Base-by-base conservation (phyloP, 148 eudicot genomes). In the Vaccinium vitisidaea region DNA sequence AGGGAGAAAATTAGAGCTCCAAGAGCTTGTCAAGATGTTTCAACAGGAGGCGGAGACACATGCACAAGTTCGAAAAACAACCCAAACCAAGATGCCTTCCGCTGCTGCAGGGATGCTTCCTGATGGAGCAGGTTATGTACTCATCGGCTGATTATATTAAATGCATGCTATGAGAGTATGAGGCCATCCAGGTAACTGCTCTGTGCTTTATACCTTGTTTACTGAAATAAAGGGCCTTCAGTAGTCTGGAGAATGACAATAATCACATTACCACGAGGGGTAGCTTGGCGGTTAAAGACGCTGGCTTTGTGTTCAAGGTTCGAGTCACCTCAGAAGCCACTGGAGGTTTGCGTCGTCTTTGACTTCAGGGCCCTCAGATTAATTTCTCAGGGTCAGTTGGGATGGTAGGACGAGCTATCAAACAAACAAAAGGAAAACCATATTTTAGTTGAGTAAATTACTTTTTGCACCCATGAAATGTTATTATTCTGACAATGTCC, bases 21-120 rank as follows among this genome's bases (percentile, higher is more conserved):
- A 92, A 23, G 91, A 96, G 88, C 77, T 96, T 79, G 99, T 96
- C 50, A 94, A 90, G 86, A 88, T 93, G 94, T 96, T 96, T 87
- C 98, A 96, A 88, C 99, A 94, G 59, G 99, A 96, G 82, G 99
- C 98, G 0, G 99, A 96, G 88, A 88, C 97, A 77, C 99, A 96
- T 88, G 98, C 95, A n/a, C 98, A 96, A 84, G 95, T 96, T 77
- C 97, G 92, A 12, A 90, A 94, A 69, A 69, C 43, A 30, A 30
- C 16, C 74, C 39, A 43, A 69, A 30, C 74, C 74, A 69, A 69
- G 74, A 27, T 69, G 74, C 74, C 74, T 69, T 69, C 74, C 15
- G 74, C 74, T 30, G 39, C 69, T 21, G 69, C 74, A 13, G 43
- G 74, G 7, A 69, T 27, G 27, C 74, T 69, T 39, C 74, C 36